Percentiles rank a stretch among this genome's conserved stretches.
phyloP scores from a whole-genome alignment of 192 early-diverging fungal genomes.

The Coemansia sp. region DNA sequence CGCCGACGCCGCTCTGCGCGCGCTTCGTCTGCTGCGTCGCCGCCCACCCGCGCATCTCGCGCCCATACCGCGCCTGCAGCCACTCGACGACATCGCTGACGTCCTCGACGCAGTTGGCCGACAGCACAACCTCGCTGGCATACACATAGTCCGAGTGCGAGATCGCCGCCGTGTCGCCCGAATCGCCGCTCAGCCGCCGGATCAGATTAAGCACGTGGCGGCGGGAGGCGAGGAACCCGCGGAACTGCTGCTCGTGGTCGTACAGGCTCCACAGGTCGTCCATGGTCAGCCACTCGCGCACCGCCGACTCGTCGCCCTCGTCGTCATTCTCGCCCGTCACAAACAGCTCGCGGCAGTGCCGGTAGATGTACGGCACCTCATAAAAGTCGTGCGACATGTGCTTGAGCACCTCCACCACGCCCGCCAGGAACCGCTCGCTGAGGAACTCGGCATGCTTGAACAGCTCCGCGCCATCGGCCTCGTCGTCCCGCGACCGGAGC shows the following conservation, averaged over 20 bases:
- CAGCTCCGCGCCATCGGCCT: slow-evolving; percentile 13
- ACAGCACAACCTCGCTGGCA: slow-evolving; percentile 23
- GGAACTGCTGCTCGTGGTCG: slow-evolving; percentile 81
- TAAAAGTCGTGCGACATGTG: slow-evolving; percentile 75
- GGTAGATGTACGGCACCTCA: slow-evolving; percentile 92
- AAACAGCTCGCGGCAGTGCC: slow-evolving; percentile 86
- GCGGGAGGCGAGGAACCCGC: slow-evolving; percentile 68
- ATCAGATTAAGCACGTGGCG: slow-evolving; percentile 57
- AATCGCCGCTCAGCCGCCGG: slow-evolving; percentile 48
- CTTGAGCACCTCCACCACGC: slow-evolving; percentile 64
- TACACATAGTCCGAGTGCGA: slow-evolving; percentile 25
- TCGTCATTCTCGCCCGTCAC: slow-evolving; percentile 45
- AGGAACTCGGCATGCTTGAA: slow-evolving; percentile 48
- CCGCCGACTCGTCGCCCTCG: slow-evolving; percentile 32
- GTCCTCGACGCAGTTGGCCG: slow-evolving; percentile 60
- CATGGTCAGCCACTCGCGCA: slow-evolving; percentile 62
- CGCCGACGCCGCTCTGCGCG: slow-evolving; percentile 33
- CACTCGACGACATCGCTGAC: slow-evolving; percentile 67
- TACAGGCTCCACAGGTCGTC: slow-evolving; percentile 88
- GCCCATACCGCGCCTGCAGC: slow-evolving; percentile 62
- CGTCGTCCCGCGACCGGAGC: not conserved
- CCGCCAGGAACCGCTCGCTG: slow-evolving; percentile 55
- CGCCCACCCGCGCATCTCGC: slow-evolving; percentile 29
- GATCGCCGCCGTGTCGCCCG: not conserved
- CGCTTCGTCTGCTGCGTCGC: slow-evolving; percentile 41